phyloP scores from a whole-genome alignment of 1,139 yeast genomes.

The Meyerozyma guilliermondii region DNA sequence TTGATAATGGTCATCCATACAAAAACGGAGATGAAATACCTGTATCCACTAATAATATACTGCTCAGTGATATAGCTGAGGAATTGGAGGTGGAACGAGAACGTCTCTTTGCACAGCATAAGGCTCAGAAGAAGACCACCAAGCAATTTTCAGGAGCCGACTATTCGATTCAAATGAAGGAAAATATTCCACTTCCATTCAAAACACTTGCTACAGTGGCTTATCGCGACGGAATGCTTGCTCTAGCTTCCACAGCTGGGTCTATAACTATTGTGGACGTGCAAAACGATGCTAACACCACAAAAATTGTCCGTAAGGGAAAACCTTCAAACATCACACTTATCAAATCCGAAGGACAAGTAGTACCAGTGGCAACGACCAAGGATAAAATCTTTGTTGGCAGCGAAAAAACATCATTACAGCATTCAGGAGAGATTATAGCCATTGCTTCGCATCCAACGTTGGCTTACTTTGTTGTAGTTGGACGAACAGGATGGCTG shows the following conservation, averaged over 20 bases:
- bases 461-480: conserved; percentile 22
- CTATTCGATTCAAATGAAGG: not conserved
- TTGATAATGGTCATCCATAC: not conserved
- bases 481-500: conserved; percentile 25
- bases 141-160: not conserved
- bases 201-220: not conserved
- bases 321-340: not conserved
- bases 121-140: conserved; percentile 26
- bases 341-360: not conserved
- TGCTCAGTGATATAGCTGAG: conserved; percentile 6
- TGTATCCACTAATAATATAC: not conserved
- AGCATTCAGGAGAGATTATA: conserved; percentile 11
- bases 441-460: conserved; percentile 31
- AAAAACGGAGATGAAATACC: not conserved
- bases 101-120: conserved; percentile 38
- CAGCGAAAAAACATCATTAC: conserved; percentile 7
- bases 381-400: not conserved
- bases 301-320: not conserved
- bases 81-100: conserved; percentile 30
- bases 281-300: not conserved
- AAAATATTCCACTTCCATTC: not conserved
- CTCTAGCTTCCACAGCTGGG: not conserved
- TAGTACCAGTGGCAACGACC: not conserved
- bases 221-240: not conserved
- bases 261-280: not conserved